Conservation (phyloP, 2,329 filamentous ascomycete species). For the Ascochyta lentis region DNA sequence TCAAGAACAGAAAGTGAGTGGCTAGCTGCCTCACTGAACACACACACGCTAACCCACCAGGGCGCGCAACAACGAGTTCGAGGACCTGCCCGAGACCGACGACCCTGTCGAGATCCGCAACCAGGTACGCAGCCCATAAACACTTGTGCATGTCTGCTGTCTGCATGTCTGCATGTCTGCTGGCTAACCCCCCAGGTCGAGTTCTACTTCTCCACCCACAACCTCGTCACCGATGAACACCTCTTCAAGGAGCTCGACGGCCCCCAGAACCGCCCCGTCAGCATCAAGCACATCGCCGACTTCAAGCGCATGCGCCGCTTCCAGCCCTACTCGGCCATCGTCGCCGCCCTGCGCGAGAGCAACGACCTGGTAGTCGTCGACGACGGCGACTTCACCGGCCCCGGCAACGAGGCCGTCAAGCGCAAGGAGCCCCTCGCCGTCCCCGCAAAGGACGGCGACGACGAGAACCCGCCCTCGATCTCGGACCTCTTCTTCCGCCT, state of each 20-base stretch:
- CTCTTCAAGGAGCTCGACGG: slow-evolving; percentile 81
- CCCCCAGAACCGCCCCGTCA: slow-evolving; percentile 79
- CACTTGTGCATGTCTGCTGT: too few species aligned
- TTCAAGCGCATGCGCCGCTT: slow-evolving; percentile 98
- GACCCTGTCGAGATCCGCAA: slow-evolving; percentile 83
- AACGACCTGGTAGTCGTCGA: slow-evolving; percentile 75
- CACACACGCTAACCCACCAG: slow-evolving; percentile 17
- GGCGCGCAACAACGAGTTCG: slow-evolving; percentile 42
- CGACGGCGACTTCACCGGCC: slow-evolving; percentile 65
- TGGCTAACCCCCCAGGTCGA: slow-evolving; percentile 69
- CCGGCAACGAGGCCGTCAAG: slow-evolving; percentile 56
- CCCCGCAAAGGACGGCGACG: slow-evolving; percentile 42
- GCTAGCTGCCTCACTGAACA: background rate
- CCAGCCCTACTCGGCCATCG: slow-evolving; percentile 82
- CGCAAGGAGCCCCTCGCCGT: slow-evolving; percentile 72
- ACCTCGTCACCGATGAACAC: slow-evolving; percentile 87
- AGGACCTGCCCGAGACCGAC: slow-evolving; percentile 70
- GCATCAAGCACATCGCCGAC: slow-evolving; percentile 76
- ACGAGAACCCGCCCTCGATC: slow-evolving; percentile 27
- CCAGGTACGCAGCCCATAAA: slow-evolving; percentile 63
- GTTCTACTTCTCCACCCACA: slow-evolving; percentile 94
- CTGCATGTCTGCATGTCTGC: too few species aligned
- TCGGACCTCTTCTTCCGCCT: slow-evolving; percentile 56
- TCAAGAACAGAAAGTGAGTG: slow-evolving; percentile 29
- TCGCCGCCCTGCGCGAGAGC: slow-evolving; percentile 82